phyloP scores from a whole-genome alignment of 768 basidiomycete genomes.

The Pleurotus pulmonarius region DNA sequence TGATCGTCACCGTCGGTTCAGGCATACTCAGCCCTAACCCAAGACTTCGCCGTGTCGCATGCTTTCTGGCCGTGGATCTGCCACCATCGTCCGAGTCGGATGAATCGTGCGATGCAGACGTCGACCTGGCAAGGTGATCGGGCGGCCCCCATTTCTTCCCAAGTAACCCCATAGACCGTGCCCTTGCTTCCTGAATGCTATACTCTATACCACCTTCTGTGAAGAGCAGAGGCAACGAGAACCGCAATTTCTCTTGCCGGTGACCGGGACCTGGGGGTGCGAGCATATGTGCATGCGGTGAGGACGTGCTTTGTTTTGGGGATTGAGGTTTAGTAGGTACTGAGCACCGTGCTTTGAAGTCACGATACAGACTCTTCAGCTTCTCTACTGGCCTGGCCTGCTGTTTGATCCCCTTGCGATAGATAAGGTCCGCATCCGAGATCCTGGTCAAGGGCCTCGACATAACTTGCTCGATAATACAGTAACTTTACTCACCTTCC shows the following conservation, averaged over 20 bases:
- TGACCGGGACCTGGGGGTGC: conserved; percentile 65
- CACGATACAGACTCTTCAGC: conserved; percentile 75
- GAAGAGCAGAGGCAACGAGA: conserved; percentile 67
- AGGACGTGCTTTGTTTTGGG: conserved; percentile 29
- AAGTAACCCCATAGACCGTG: conserved; percentile 75
- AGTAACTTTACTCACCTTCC: conserved; percentile 58
- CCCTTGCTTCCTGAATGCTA: conserved; percentile 79
- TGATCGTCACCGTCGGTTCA: conserved; percentile 91
- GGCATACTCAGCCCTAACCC: conserved; percentile 32
- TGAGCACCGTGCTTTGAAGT: conserved; percentile 66
- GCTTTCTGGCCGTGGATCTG: conserved; percentile 38
- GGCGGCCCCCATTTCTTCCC: conserved; percentile 81
- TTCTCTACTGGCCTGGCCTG: conserved; percentile 80
- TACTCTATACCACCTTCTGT: conserved; percentile 80
- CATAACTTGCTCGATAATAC: neutral
- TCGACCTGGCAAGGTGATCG: conserved; percentile 35
- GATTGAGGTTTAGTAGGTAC: conserved; percentile 25
- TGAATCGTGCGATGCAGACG: neutral
- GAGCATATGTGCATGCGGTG: conserved; percentile 69
- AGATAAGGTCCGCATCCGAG: conserved; percentile 77
- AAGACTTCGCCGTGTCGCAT: conserved; percentile 41
- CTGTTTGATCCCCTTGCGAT: conserved; percentile 77
- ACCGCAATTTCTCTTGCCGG: conserved; percentile 67
- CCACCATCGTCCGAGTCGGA: conserved; percentile 1
- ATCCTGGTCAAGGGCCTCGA: conserved; percentile 37